Conservation (phyloP, 768 basidiomycete species). For the Sarcodon sp. region DNA sequence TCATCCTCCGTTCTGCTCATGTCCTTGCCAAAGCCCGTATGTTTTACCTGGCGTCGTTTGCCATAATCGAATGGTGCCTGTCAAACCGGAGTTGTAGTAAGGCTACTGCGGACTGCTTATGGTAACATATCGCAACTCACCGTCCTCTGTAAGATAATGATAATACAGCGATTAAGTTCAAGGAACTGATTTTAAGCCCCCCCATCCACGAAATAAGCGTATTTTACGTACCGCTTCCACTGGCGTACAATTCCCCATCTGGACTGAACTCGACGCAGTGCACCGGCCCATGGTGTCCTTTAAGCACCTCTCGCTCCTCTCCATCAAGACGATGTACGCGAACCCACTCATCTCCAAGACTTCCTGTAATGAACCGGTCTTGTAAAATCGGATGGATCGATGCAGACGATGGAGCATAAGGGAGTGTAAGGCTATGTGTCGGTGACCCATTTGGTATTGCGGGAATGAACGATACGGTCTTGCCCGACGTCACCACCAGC, state of each 20-base stretch:
- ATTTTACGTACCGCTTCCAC: constrained; percentile 73
- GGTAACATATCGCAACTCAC: constrained; percentile 23
- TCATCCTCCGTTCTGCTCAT: constrained; percentile 28
- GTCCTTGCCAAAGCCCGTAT: constrained; percentile 85
- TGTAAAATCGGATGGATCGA: constrained; percentile 85
- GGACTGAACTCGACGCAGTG: constrained; percentile 91
- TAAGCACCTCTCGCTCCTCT: constrained; percentile 81
- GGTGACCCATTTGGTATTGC: constrained; percentile 48
- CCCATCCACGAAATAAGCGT: not conserved
- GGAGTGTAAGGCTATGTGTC: constrained; percentile 66
- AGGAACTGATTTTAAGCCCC: not conserved
- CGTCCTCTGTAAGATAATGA: constrained; percentile 49
- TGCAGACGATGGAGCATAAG: constrained; percentile 86
- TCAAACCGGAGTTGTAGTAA: not conserved
- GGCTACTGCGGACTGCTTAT: not conserved
- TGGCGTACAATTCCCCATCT: constrained; percentile 95
- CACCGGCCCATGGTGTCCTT: constrained; percentile 96
- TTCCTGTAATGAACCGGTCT: constrained; percentile 90
- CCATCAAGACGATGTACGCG: constrained; percentile 86
- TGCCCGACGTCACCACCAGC: constrained; percentile 84
- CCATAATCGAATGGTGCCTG: constrained; percentile 93
- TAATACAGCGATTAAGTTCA: no score
- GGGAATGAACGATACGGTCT: constrained; percentile 85
- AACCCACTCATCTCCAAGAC: constrained; percentile 89
- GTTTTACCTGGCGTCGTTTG: constrained; percentile 90